Evolutionary conservation across 2,329 filamentous ascomycete genomes (phyloP).

Genomic region (Penicillium sp.): DNA sequence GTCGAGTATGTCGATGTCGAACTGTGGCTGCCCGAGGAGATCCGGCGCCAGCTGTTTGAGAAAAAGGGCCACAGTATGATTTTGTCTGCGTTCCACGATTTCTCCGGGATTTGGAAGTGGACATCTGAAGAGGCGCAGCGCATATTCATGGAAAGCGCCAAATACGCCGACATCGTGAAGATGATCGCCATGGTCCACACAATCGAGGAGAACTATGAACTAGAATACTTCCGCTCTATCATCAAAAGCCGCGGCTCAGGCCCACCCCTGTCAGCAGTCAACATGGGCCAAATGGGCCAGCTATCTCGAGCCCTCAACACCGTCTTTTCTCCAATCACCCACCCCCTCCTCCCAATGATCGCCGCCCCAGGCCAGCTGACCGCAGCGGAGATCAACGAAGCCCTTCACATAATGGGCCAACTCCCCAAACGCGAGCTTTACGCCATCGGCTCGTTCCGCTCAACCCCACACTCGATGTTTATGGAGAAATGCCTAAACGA

Average conservation of each 20-base stretch:
- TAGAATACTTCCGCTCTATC: constrained; percentile 81
- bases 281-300: constrained; percentile 84
- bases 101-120: constrained; percentile 81
- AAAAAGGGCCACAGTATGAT: constrained; percentile 75
- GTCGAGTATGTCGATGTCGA: constrained; percentile 89
- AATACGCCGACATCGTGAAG: constrained; percentile 81
- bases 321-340: constrained; percentile 83
- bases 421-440: constrained; percentile 77
- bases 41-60: constrained; percentile 65
- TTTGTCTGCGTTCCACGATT: constrained; percentile 90
- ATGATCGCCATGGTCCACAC: constrained; percentile 83
- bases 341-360: constrained; percentile 77
- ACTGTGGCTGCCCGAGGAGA: constrained; percentile 76
- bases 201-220: constrained; percentile 82
- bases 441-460: constrained; percentile 69
- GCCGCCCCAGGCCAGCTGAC: constrained; percentile 83
- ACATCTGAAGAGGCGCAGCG: constrained; percentile 68
- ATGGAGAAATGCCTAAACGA: constrained; percentile 82
- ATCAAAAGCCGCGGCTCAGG: constrained; percentile 66
- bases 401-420: constrained; percentile 74
- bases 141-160: constrained; percentile 68
- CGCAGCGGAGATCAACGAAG: constrained; percentile 78
- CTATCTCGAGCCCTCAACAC: constrained; percentile 80
- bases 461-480: constrained; percentile 76
- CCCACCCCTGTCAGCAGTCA: constrained; percentile 76